These are phyloP conservation scores for Aspergillus sp. DNA, from an alignment of 2,329 filamentous ascomycete genomes.

Conservation along the genomic window DNA sequence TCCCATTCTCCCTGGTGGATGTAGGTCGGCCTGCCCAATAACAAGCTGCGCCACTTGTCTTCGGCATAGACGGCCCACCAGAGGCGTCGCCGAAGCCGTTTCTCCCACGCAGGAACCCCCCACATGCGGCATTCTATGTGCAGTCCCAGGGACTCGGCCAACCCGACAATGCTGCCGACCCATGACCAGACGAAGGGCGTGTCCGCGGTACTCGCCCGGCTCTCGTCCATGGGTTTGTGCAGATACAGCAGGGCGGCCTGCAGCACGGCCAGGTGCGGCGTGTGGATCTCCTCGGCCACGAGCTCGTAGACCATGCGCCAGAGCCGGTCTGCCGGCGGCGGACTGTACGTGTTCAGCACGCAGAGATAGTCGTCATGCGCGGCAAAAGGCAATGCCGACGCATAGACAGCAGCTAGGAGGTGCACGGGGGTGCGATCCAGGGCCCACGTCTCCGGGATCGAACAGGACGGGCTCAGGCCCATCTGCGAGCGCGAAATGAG, in stretches of 20 bases:
- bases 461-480: constrained; percentile 16
- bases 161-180: constrained; percentile 33
- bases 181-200: constrained; percentile 37
- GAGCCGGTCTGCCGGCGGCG: constrained; percentile 21
- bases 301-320: constrained; percentile 32
- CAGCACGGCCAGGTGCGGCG: constrained; percentile 28
- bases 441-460: constrained; percentile 17
- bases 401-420: constrained; percentile 32
- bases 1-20: constrained; percentile 36
- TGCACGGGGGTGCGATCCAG: constrained; percentile 23
- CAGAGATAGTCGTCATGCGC: constrained; percentile 30
- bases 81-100: constrained; percentile 34
- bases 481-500: constrained; percentile 31
- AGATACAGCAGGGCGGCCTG: constrained; percentile 32
- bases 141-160: constrained; percentile 33
- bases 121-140: constrained; percentile 38
- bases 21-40: constrained; percentile 35
- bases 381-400: constrained; percentile 31
- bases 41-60: constrained; percentile 39
- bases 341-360: constrained; percentile 26
- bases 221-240: constrained; percentile 23
- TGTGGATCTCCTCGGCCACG: constrained; percentile 31
- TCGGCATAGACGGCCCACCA: constrained; percentile 43
- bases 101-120: constrained; percentile 38
- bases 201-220: constrained; percentile 26